These are phyloP conservation scores for Amanita thiersii DNA, from an alignment of 768 basidiomycete species.

Conservation along the genomic window DNA sequence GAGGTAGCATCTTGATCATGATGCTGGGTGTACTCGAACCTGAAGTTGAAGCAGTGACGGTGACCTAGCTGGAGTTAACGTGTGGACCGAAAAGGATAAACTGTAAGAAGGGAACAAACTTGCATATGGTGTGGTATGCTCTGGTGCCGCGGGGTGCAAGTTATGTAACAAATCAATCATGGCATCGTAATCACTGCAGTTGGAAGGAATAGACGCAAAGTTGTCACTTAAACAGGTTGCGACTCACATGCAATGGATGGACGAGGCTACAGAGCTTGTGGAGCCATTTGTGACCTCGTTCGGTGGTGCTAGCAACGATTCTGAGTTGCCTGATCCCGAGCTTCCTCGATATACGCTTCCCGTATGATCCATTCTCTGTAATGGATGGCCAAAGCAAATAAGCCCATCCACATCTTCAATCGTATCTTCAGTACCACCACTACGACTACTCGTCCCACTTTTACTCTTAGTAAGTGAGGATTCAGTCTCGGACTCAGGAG, in stretches of 20 bases:
- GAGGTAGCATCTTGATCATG: constrained; percentile 32
- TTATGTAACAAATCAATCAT: too few relatives aligned
- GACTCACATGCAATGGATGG: too few relatives aligned
- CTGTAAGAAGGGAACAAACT: too few relatives aligned
- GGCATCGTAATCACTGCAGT: not conserved
- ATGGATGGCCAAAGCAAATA: constrained; percentile 21
- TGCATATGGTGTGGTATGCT: too few relatives aligned
- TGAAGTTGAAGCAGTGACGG: constrained; percentile 15
- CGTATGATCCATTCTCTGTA: constrained; percentile 25
- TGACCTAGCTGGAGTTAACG: constrained; percentile 22
- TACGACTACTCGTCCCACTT: too few relatives aligned
- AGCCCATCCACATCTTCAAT: too few relatives aligned
- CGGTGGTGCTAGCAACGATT: constrained; percentile 14
- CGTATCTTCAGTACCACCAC: too few relatives aligned
- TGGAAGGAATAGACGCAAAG: not conserved
- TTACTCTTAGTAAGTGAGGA: constrained; percentile 24
- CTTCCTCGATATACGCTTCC: constrained; percentile 14
- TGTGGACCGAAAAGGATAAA: constrained; percentile 12
- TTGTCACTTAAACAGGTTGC: too few relatives aligned
- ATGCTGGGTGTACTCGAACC: constrained; percentile 19
- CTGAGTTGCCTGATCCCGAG: constrained; percentile 13
- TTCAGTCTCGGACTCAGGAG: too few relatives aligned
- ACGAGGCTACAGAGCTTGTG: too few relatives aligned
- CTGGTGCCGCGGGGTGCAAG: too few relatives aligned
- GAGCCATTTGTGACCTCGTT: too few relatives aligned